Evolutionary conservation across 2,329 filamentous ascomycete species (phyloP), one percentile per base, ranked within the genome.

Genomic region (Phaeophleospora eucalypticola): DNA sequence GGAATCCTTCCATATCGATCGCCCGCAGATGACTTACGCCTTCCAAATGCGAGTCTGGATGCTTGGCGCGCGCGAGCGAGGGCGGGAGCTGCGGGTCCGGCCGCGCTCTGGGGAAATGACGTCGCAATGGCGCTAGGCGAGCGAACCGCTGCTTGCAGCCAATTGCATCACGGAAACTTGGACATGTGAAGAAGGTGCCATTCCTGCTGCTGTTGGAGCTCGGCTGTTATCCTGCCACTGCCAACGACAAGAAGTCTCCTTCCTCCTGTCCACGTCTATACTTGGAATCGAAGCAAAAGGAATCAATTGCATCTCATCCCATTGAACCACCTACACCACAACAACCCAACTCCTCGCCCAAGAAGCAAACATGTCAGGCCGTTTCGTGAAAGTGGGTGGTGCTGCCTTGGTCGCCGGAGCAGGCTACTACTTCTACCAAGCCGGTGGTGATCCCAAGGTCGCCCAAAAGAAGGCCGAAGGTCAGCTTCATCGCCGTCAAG

Each of bases 341-440:
- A 34, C 16, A 34, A 39, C 37, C 14, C 24, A 33, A 41, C 18
- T 24, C 18, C 36, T 19, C 16, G 40, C 38, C 41, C 42, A 36
- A 33, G 35, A 43, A 45, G 44, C 45, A 52, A 45, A 36, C 49
- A 61, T 59, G 57, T 58, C 54, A 27, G 50, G 53, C 45, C 45
- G 57, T 17, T 51, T 42, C 16, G 51, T 58, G 3, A 53, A 48
- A 36, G 36, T 53, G 37, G 53, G 52, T 38, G 85, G 83, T 59
- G 70, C 82, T 57, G 79, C 76, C 49, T 82, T 80, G 56, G 84
- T 78, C 24, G 81, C 52, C 14, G 85, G 82, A 55, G 73, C 83
- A 48, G 89, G 86, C 36, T 97, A 95, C 78, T 97, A 97, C 75
- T 79, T 97, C 53, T 98, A 95, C 77, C 77, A 72, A 42, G 86